Evolutionary conservation across 495 filamentous ascomycete genomes (phyloP).

Genomic region (Penicillium steckii): DNA sequence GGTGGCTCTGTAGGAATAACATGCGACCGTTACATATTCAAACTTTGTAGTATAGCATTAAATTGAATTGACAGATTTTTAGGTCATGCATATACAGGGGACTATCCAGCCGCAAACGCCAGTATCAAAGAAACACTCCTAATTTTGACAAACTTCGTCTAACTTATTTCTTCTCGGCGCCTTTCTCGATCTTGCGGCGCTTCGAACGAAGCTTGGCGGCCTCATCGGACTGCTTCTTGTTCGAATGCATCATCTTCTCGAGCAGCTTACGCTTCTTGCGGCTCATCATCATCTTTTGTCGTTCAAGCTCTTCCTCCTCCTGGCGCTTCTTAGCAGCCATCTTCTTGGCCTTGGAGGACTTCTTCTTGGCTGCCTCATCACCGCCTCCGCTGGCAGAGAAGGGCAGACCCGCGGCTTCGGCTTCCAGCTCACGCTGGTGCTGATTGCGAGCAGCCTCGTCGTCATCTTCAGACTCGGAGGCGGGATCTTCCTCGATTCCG

Average conservation of each 20-base stretch:
- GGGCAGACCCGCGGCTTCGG: constrained; percentile 68
- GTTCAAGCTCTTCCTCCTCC: constrained; percentile 80
- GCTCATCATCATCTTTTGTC: constrained; percentile 90
- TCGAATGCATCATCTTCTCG: constrained; percentile 89
- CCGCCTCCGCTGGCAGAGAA: constrained; percentile 38
- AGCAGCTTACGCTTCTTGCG: constrained; percentile 87
- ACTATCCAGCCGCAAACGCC: constrained; percentile 27
- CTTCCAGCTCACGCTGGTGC: constrained; percentile 87
- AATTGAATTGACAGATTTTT: constrained; percentile 22
- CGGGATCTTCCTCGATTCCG: constrained; percentile 43
- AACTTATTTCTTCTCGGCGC: constrained; percentile 27
- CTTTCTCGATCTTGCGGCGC: constrained; percentile 85
- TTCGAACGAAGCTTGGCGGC: constrained; percentile 73
- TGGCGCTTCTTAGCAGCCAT: constrained; percentile 64
- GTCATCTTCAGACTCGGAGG: constrained; percentile 51
- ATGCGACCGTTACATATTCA: too few species aligned
- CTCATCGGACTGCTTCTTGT: constrained; percentile 80
- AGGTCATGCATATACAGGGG: constrained; percentile 28
- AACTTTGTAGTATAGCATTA: constrained; percentile 4
- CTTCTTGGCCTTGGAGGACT: constrained; percentile 64
- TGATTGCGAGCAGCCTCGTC: constrained; percentile 52
- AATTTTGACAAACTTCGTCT: constrained; percentile 8
- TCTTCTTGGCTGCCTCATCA: constrained; percentile 51
- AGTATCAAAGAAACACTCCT: constrained; percentile 11
- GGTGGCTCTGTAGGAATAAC: too few species aligned